Evolutionary conservation across 2,329 filamentous ascomycete species (phyloP).

Genomic region (Aspergillus intermedius): DNA sequence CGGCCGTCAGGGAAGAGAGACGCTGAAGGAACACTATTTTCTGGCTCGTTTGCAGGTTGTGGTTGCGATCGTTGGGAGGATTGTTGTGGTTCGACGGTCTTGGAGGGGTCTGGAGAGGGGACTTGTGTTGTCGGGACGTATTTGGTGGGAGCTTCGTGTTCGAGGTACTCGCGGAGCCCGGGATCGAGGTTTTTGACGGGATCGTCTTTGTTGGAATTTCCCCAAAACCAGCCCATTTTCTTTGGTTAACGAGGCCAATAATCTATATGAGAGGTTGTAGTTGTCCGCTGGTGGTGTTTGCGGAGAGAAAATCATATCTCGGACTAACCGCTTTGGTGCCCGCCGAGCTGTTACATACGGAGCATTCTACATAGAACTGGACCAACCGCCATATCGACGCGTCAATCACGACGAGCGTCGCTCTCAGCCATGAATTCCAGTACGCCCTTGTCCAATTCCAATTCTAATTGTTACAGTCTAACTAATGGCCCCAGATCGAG

Average conservation of each 20-base stretch:
- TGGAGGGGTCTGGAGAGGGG: constrained; percentile 14
- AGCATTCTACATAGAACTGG: neutral
- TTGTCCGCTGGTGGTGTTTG: neutral
- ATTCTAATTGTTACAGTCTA: constrained; percentile 7
- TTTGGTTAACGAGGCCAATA: neutral
- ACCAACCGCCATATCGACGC: constrained; percentile 17
- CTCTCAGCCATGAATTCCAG: constrained; percentile 34
- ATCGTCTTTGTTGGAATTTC: constrained; percentile 49
- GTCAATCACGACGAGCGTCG: constrained; percentile 24
- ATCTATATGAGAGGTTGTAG: neutral
- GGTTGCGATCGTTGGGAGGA: constrained; percentile 11
- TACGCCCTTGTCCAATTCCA: constrained; percentile 16
- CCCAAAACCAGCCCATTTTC: constrained; percentile 60
- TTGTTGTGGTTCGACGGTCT: constrained; percentile 7
- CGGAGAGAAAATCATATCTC: constrained; percentile 6
- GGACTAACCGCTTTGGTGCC: neutral
- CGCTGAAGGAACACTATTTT: constrained; percentile 36
- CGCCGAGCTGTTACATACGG: neutral
- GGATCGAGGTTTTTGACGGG: constrained; percentile 73
- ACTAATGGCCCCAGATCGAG: constrained; percentile 35
- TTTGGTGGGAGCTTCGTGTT: constrained; percentile 72
- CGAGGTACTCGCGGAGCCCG: constrained; percentile 73
- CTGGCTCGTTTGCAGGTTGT: constrained; percentile 14
- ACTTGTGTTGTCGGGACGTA: constrained; percentile 42
- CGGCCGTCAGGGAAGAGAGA: constrained; percentile 63